phyloP scores from a whole-genome alignment of 164 flowering plant species.

The Sedum album region DNA sequence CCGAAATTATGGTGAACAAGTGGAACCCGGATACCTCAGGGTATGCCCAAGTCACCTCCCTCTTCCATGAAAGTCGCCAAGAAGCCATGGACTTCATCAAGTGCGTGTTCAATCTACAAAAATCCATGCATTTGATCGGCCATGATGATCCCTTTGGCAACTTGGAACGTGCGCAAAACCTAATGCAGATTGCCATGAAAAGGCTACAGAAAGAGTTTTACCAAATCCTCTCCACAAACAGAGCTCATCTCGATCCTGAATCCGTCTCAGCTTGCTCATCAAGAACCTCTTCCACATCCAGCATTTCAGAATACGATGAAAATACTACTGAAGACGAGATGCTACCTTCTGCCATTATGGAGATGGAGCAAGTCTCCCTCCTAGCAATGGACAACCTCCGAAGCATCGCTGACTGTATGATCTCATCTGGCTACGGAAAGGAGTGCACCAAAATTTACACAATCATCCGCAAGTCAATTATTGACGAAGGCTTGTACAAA shows the following conservation, averaged over 20 bases:
- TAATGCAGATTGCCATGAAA: constrained; percentile 61
- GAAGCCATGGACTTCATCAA: constrained; percentile 53
- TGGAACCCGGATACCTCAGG: constrained; percentile 40
- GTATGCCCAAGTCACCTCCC: constrained; percentile 39
- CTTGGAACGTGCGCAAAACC: constrained; percentile 27
- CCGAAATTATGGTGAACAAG: constrained; percentile 33
- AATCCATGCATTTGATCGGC: constrained; percentile 45
- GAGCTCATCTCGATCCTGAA: constrained; percentile 51
- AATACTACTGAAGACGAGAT: constrained; percentile 12
- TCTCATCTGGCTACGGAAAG: constrained; percentile 47
- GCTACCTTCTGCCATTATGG: constrained; percentile 23
- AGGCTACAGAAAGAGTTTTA: constrained; percentile 59
- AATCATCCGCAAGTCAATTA: constrained; percentile 40
- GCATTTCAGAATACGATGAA: constrained; percentile 31
- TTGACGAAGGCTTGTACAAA: constrained; percentile 52
- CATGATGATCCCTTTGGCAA: constrained; percentile 22
- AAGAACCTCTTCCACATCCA: constrained; percentile 27
- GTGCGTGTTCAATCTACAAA: constrained; percentile 40
- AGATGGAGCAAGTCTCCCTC: constrained; percentile 29
- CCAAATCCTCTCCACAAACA: constrained; percentile 45
- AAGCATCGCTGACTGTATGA: constrained; percentile 62
- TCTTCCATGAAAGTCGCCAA: constrained; percentile 37
- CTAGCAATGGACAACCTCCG: constrained; percentile 40
- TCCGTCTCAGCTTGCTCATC: constrained; percentile 46
- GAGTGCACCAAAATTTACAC: constrained; percentile 51